phyloP scores from a whole-genome alignment of 2,329 filamentous ascomycete genomes.

The Colletotrichum destructivum region DNA sequence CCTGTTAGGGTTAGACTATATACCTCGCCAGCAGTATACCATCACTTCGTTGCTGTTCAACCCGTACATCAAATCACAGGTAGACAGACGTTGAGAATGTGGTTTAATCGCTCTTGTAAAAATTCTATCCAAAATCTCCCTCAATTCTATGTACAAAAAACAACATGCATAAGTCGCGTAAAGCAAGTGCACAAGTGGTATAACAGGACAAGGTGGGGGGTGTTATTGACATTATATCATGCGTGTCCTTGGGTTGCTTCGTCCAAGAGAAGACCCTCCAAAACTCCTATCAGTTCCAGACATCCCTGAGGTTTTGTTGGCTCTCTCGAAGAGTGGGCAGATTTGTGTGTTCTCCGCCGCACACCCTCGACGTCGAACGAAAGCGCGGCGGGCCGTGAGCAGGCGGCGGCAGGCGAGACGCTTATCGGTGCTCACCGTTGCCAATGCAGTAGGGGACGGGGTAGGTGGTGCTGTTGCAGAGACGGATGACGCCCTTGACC shows the following conservation, averaged over 20 bases:
- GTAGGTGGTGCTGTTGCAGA: slow-evolving; percentile 54
- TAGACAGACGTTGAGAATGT: too few relatives aligned
- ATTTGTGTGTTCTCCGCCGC: slow-evolving; percentile 1
- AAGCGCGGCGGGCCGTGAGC: neutral
- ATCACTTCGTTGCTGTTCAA: neutral
- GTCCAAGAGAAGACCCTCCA: slow-evolving; percentile 29
- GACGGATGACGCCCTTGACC: slow-evolving; percentile 56
- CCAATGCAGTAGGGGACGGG: slow-evolving; percentile 57
- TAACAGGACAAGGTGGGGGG: slow-evolving; percentile 18
- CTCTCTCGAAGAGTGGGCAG: slow-evolving; percentile 30
- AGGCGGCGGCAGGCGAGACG: neutral
- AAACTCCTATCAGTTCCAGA: slow-evolving; percentile 39
- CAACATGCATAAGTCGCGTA: slow-evolving; percentile 30
- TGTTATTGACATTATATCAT: slow-evolving; percentile 34
- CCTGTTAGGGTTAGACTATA: too few relatives aligned
- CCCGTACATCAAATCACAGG: too few relatives aligned
- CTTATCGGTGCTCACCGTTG: slow-evolving; percentile 45
- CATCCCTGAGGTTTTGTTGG: slow-evolving; percentile 29
- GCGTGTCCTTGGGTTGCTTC: slow-evolving; percentile 18
- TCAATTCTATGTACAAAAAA: slow-evolving; percentile 11
- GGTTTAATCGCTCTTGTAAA: slow-evolving; percentile 6
- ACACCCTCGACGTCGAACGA: neutral
- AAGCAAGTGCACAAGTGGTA: slow-evolving; percentile 27
- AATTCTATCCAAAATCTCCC: slow-evolving; percentile 16
- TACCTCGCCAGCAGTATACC: too few relatives aligned